phyloP scores from a whole-genome alignment of 139 green algal species.

The Yamagishiella unicocca region DNA sequence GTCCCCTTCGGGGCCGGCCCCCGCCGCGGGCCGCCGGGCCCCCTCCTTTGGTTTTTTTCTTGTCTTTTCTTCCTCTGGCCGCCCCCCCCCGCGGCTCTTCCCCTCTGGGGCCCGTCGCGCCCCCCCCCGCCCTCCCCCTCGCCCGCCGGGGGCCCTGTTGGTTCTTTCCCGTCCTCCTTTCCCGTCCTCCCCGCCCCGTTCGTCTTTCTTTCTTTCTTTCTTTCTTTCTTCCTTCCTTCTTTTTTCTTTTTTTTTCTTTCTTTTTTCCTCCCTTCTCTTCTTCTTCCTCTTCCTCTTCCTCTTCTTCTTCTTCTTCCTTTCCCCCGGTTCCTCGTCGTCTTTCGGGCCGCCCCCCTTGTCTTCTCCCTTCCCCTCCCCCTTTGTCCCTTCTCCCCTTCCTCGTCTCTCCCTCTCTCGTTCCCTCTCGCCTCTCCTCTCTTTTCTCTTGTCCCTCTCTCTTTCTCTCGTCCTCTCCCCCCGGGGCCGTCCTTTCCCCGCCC shows the following conservation, averaged over 20 bases:
- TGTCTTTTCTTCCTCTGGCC: no score
- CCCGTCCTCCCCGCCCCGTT: not conserved
- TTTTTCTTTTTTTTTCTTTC: not conserved
- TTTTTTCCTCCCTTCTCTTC: not conserved
- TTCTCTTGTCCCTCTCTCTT: not conserved
- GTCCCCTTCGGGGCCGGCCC: no score
- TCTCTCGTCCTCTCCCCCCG: not conserved
- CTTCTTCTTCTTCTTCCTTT: not conserved
- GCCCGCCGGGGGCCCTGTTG: not conserved
- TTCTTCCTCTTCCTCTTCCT: not conserved
- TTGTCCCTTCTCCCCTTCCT: not conserved
- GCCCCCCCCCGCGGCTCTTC: no score
- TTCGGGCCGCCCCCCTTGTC: not conserved
- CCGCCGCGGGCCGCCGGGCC: no score
- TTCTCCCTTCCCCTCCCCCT: not conserved
- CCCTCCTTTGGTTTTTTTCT: no score
- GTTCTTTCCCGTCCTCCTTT: not conserved
- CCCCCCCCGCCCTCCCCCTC: not conserved
- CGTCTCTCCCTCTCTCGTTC: not conserved
- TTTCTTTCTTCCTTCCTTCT: not conserved
- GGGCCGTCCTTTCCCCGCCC: no score
- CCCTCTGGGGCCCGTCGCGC: no score
- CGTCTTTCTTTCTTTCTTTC: not conserved
- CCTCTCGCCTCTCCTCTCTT: not conserved
- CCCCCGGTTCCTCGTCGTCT: not conserved